Percentiles rank a stretch among this genome's conserved stretches.
phyloP scores from a whole-genome alignment of 2,329 filamentous ascomycete genomes.

The Fusarium nurragi region DNA sequence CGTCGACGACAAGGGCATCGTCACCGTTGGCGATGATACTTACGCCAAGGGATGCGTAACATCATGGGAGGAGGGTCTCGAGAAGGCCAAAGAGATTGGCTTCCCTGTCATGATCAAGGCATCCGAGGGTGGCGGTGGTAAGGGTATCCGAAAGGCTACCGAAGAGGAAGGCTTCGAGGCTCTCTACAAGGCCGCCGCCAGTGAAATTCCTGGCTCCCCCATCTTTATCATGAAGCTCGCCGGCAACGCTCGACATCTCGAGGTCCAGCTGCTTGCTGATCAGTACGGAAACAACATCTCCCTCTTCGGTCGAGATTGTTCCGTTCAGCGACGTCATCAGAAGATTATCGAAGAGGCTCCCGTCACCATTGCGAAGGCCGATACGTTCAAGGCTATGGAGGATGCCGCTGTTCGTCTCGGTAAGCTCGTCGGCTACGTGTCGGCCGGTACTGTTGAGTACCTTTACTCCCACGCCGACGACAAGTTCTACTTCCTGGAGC shows the following conservation, averaged over 20 bases:
- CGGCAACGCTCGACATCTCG: slow-evolving; percentile 93
- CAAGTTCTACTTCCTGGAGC: slow-evolving; percentile 99
- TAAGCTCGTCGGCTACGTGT: slow-evolving; percentile 95
- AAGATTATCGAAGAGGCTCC: slow-evolving; percentile 99
- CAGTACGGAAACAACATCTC: slow-evolving; percentile 99
- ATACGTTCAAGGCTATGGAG: slow-evolving; percentile 96
- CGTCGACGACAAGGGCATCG: slow-evolving; percentile 84
- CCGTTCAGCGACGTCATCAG: slow-evolving; percentile 96
- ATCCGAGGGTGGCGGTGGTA: slow-evolving; percentile 98
- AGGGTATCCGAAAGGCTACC: slow-evolving; percentile 97
- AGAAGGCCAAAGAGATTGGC: slow-evolving; percentile 87
- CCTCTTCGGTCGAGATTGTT: slow-evolving; percentile 97
- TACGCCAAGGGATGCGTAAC: slow-evolving; percentile 93
- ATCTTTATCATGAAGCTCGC: slow-evolving; percentile 99
- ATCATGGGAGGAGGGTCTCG: slow-evolving; percentile 88
- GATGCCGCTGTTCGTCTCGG: slow-evolving; percentile 94
- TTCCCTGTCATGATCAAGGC: slow-evolving; percentile 99
- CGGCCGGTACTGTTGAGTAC: slow-evolving; percentile 98
- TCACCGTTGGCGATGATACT: slow-evolving; percentile 86
- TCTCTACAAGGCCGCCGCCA: slow-evolving; percentile 94
- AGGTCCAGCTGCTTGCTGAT: slow-evolving; percentile 96
- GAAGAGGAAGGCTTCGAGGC: slow-evolving; percentile 83
- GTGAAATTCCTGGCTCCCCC: slow-evolving; percentile 96
- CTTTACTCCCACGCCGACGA: slow-evolving; percentile 97
- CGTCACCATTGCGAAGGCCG: slow-evolving; percentile 90